Evolutionary conservation across 352 stramenopile species (phyloP).

Genomic region (Globisporangium radiosum): DNA sequence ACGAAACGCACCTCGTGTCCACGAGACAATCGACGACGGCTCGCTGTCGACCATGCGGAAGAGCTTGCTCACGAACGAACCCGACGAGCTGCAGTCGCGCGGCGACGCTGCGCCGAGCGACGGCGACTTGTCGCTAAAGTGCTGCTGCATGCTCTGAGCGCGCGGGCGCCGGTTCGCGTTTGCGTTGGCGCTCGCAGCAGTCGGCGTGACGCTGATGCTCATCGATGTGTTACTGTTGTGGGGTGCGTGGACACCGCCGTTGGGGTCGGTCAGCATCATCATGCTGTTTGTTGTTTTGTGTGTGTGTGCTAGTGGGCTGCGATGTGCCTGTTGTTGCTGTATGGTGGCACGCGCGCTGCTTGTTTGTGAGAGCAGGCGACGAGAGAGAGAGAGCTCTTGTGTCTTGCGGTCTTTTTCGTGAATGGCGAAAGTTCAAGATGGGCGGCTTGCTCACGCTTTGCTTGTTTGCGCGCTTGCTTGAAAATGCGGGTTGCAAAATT

Average conservation of each 20-base stretch:
- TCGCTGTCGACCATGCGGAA: conserved; percentile 84
- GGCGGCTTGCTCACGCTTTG: too few relatives aligned
- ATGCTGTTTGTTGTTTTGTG: not conserved
- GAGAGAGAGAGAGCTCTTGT: not conserved
- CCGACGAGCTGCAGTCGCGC: conserved; percentile 52
- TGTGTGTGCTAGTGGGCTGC: not conserved
- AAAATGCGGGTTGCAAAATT: not conserved
- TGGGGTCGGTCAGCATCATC: conserved; percentile 14
- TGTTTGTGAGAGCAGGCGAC: conserved; percentile 1
- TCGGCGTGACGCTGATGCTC: conserved; percentile 9
- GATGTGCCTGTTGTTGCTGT: not conserved
- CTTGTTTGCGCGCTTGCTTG: too few relatives aligned
- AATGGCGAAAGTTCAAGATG: conserved; percentile 1
- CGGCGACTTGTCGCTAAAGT: conserved; percentile 16
- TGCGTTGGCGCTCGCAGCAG: not conserved
- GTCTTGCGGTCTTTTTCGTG: conserved; percentile 5
- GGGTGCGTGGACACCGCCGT: not conserved
- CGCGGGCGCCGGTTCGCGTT: conserved; percentile 30
- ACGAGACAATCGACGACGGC: conserved; percentile 73
- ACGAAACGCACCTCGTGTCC: conserved; percentile 45
- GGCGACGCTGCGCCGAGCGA: conserved; percentile 4
- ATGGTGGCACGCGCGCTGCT: not conserved
- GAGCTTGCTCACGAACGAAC: conserved; percentile 82
- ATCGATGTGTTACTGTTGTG: not conserved
- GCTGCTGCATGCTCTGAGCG: conserved; percentile 46